phyloP scores from a whole-genome alignment of 768 basidiomycete genomes.

The Trametes villosa region DNA sequence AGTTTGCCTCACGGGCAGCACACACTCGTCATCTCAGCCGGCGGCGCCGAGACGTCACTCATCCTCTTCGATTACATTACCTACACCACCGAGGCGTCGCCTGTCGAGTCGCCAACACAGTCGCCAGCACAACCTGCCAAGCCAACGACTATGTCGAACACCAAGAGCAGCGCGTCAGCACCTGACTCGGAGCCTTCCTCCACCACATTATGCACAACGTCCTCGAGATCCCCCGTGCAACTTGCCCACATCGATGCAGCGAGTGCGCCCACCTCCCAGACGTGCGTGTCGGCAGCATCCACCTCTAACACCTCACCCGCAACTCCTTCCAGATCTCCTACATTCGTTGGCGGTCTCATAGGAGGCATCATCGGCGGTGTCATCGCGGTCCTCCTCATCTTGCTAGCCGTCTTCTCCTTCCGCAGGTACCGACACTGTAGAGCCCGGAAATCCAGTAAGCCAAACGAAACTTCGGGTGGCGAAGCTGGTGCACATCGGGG shows the following conservation, averaged over 20 bases:
- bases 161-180: no score
- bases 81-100: constrained; percentile 9
- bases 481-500: neutral
- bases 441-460: neutral
- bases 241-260: neutral
- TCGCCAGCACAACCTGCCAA: neutral
- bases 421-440: neutral
- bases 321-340: neutral
- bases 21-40: constrained; percentile 6
- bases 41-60: neutral
- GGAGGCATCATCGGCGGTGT: constrained; percentile 6
- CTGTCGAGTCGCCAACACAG: no score
- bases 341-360: constrained; percentile 6
- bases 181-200: neutral
- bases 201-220: neutral
- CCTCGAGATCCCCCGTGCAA: neutral
- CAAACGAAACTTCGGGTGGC: neutral
- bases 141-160: no score
- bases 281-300: neutral
- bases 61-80: constrained; percentile 21
- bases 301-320: neutral
- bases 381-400: neutral
- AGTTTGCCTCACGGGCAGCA: constrained; percentile 1
- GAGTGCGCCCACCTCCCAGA: neutral
- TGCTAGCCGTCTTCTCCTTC: neutral